Evolutionary conservation across 345 rosid species (phyloP).

Genomic region (Excoecaria cochinchinensis): DNA sequence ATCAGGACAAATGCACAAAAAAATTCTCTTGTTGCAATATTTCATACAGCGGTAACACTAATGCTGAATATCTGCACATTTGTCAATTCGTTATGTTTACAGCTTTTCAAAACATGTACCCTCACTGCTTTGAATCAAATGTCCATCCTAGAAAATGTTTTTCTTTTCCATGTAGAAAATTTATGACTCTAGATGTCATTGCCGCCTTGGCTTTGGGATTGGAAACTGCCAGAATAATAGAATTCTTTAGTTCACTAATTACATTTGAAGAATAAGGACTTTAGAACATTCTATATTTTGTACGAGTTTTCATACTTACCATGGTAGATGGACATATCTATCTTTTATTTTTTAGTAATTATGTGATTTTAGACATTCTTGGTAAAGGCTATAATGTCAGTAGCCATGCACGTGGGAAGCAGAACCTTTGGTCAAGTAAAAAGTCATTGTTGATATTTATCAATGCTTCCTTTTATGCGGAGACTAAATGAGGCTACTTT

Average conservation of each 20-base stretch:
- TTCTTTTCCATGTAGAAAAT: background rate
- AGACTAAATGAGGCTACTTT: background rate
- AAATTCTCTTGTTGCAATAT: conserved; percentile 86
- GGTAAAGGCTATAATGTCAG: background rate
- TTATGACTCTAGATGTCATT: background rate
- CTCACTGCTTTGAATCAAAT: background rate
- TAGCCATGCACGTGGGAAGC: background rate
- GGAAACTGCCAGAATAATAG: background rate
- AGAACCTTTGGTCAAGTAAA: background rate
- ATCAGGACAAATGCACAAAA: conserved; percentile 75
- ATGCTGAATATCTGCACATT: background rate
- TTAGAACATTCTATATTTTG: background rate
- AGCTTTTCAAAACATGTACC: background rate
- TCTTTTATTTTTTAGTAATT: background rate
- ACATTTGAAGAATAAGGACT: background rate
- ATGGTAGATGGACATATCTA: background rate
- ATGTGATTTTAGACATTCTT: background rate
- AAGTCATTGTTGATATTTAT: background rate
- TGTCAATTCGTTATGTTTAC: background rate
- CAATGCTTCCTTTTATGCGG: background rate
- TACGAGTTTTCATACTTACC: background rate
- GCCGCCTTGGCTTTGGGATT: too few relatives aligned
- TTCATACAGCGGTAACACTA: conserved; percentile 73
- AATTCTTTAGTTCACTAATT: background rate
- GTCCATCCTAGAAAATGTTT: background rate